Evolutionary conservation across 2,329 filamentous ascomycete genomes (phyloP).

Genomic region (Sclerotinia minor): DNA sequence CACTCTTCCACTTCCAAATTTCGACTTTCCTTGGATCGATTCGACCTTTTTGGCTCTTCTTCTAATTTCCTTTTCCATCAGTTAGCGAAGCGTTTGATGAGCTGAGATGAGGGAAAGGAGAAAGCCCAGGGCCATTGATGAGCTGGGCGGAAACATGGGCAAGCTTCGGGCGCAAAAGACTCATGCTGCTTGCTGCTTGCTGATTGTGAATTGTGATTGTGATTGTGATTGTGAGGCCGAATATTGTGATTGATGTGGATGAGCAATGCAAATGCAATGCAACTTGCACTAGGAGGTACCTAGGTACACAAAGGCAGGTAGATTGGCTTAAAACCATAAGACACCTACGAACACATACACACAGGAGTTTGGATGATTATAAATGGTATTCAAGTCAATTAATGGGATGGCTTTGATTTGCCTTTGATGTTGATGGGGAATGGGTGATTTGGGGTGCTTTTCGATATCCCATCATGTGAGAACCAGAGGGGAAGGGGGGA

Average conservation of each 20-base stretch:
- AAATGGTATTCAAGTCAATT: not conserved
- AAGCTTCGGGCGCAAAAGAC: not conserved
- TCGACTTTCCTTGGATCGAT: not conserved
- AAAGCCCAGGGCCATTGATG: conserved; percentile 24
- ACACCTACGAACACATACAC: not conserved
- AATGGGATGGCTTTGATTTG: not conserved
- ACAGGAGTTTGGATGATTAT: not conserved
- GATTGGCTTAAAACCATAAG: not conserved
- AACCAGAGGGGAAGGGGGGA: not conserved
- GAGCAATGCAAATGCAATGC: conserved; percentile 7
- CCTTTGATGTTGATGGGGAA: not conserved
- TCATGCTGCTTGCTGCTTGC: no score
- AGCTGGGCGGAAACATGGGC: not conserved
- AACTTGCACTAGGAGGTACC: not conserved
- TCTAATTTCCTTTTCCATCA: conserved; percentile 39
- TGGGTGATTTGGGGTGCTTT: not conserved
- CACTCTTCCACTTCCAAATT: not conserved
- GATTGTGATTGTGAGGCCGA: not conserved
- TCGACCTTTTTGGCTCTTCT: not conserved
- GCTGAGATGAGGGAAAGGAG: conserved; percentile 26
- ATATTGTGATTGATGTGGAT: no score
- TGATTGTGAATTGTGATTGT: not conserved
- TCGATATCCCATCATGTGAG: not conserved
- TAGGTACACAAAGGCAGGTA: no score
- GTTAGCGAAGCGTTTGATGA: conserved; percentile 37